Base-by-base conservation (phyloP, 2,329 filamentous ascomycete genomes). In the Neurospora sp. region DNA sequence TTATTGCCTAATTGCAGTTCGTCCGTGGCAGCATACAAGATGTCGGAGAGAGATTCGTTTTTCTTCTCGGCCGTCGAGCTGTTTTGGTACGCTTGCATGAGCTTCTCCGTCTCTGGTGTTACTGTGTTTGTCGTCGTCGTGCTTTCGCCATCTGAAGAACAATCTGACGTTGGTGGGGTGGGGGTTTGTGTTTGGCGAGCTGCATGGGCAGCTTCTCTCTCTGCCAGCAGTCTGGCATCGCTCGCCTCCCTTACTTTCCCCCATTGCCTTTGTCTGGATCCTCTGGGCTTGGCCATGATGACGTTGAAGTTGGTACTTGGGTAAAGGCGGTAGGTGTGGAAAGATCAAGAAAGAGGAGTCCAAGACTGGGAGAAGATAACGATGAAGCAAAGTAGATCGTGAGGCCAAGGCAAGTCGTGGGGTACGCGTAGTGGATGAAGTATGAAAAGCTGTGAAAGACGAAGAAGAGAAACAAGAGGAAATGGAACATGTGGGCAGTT, bases 201-300 rank as follows among this genome's bases (percentile, higher is more conserved):
- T 52, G 10, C 43, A n/a, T 10, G 17, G n/a, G 4, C 23, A 28
- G 46, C 46, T 52, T 15, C 46, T 28, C 23, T 52, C 46, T 15
- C 19, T 52, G 5, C 19, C 2, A 15, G 6, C 19, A 13, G 0
- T 13, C 1, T 52, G 19, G 19, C 46, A 1, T 28, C 46, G 46
- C 6, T 52, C 11, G 3, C 11, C 46, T 52, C 11, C 11, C 1
- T 7, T 8, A 0, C 1, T 23, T 9, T 28, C 19, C 0, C 1
- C 13, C 0, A 2, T n/a, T 33, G 23, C 8, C 11, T 43, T 43
- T n/a, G 42, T 15, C 0, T 0, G 17, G 13, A 39, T 42, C 40
- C 17, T 1, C 40, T 19, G 4, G 3, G 1, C n/a, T 52, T 52
- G n/a, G 2, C 11, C 52, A 58, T 58, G 3, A 6, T 33, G 52